phyloP scores from a whole-genome alignment of 345 rosid species.

The Boechera retrofracta region DNA sequence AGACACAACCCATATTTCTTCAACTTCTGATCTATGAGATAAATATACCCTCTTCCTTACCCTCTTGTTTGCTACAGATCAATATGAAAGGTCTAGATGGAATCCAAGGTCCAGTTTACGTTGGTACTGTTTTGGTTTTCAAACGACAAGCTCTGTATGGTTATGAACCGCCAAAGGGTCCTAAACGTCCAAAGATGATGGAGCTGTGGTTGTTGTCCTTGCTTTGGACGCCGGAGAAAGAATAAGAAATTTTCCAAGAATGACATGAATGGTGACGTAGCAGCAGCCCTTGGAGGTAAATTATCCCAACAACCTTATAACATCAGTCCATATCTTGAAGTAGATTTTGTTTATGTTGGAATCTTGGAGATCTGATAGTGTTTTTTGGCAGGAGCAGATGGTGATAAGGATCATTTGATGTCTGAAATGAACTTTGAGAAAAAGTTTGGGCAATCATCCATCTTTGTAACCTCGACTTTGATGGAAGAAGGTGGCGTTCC shows the following conservation, averaged over 20 bases:
- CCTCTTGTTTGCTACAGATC: constrained; percentile 49
- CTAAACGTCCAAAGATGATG: constrained; percentile 97
- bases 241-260: constrained; percentile 55
- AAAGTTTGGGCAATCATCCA: constrained; percentile 90
- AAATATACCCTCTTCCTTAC: constrained; percentile 19
- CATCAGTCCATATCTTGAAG: constrained; percentile 10
- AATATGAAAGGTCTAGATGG: constrained; percentile 88
- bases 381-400: constrained; percentile 55
- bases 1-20: constrained; percentile 30
- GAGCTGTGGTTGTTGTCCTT: constrained; percentile 94
- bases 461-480: constrained; percentile 88
- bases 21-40: not conserved
- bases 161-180: constrained; percentile 86
- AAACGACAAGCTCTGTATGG: constrained; percentile 96
- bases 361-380: constrained; percentile 1
- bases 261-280: constrained; percentile 56
- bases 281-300: constrained; percentile 67
- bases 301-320: constrained; percentile 17
- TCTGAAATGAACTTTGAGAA: constrained; percentile 94
- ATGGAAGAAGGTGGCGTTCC: constrained; percentile 98
- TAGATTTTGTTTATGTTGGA: constrained; percentile 19
- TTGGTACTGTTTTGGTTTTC: constrained; percentile 97
- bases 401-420: constrained; percentile 83
- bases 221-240: constrained; percentile 85
- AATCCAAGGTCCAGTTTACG: constrained; percentile 95